phyloP scores from a whole-genome alignment of 2,329 filamentous ascomycete species.

The Fusarium sp. region DNA sequence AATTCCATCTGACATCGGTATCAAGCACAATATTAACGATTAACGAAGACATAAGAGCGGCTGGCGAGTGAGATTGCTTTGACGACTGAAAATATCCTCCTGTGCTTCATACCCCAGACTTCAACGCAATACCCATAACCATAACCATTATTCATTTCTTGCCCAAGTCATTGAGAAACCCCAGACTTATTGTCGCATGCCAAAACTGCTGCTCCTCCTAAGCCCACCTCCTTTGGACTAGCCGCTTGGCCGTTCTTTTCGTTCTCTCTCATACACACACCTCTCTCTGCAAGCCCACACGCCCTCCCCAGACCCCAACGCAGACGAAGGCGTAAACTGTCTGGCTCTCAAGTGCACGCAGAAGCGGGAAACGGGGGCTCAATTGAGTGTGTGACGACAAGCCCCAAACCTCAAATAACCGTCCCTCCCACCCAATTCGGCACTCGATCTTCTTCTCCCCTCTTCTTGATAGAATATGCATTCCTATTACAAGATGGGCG shows the following conservation, averaged over 20 bases:
- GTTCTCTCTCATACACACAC: conserved; percentile 8
- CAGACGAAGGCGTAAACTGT: background rate
- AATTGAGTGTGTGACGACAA: conserved; percentile 15
- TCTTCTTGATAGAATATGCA: conserved; percentile 18
- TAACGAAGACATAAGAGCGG: background rate
- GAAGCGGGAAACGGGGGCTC: conserved; percentile 11
- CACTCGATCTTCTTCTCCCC: conserved; percentile 5
- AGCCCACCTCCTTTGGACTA: conserved; percentile 1
- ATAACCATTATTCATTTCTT: background rate
- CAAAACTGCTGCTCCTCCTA: conserved; percentile 6
- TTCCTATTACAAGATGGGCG: conserved; percentile 41
- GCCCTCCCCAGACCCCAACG: conserved; percentile 10
- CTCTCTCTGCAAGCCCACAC: conserved; percentile 4
- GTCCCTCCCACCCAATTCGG: conserved; percentile 11
- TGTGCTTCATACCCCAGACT: background rate
- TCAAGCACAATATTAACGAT: background rate
- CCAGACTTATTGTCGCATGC: conserved; percentile 12
- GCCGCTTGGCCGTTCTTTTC: background rate
- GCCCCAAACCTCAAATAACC: conserved; percentile 18
- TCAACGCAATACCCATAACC: background rate
- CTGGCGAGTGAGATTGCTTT: background rate
- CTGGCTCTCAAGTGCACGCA: background rate
- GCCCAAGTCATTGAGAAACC: background rate
- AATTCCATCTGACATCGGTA: background rate
- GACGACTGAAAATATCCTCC: background rate